Percentiles rank a stretch among this genome's conserved stretches.
phyloP scores from a whole-genome alignment of 2,329 filamentous ascomycete species.

The Clarireedia monteithiana region DNA sequence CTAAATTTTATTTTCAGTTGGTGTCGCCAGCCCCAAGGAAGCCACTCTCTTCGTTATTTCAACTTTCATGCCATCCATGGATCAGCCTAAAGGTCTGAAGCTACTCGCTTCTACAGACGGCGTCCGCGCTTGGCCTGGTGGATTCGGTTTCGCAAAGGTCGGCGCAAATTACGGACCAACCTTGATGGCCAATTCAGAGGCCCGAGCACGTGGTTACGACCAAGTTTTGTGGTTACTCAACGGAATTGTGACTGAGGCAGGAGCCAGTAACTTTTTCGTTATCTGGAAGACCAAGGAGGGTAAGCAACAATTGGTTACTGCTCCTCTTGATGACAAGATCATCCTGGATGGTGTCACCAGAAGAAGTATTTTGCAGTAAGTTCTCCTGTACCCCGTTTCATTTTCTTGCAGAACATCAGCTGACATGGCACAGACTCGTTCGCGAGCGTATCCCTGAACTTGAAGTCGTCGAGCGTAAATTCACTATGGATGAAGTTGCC shows the following conservation, averaged over 20 bases:
- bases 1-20: slow-evolving; percentile 38
- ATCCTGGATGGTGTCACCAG: slow-evolving; percentile 89
- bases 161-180: slow-evolving; percentile 90
- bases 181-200: slow-evolving; percentile 70
- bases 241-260: slow-evolving; percentile 78
- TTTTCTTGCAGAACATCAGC: not conserved
- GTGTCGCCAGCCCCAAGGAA: slow-evolving; percentile 70
- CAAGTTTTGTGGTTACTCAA: slow-evolving; percentile 94
- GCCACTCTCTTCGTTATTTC: slow-evolving; percentile 84
- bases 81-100: slow-evolving; percentile 52
- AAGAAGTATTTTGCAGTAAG: slow-evolving; percentile 68
- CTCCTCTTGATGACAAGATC: slow-evolving; percentile 71
- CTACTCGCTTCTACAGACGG: slow-evolving; percentile 74
- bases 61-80: slow-evolving; percentile 52
- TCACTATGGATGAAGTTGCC: slow-evolving; percentile 71
- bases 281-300: slow-evolving; percentile 64
- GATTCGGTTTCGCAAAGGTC: slow-evolving; percentile 86
- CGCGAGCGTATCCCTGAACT: slow-evolving; percentile 25
- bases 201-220: slow-evolving; percentile 64
- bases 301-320: slow-evolving; percentile 67
- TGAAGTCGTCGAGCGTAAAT: slow-evolving; percentile 74
- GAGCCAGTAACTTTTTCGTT: slow-evolving; percentile 87
- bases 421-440: slow-evolving; percentile 1
- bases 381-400: slow-evolving; percentile 20
- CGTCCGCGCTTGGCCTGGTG: slow-evolving; percentile 86